phyloP scores from a whole-genome alignment of 2,329 filamentous ascomycete genomes.

The Epichloe baconii region DNA sequence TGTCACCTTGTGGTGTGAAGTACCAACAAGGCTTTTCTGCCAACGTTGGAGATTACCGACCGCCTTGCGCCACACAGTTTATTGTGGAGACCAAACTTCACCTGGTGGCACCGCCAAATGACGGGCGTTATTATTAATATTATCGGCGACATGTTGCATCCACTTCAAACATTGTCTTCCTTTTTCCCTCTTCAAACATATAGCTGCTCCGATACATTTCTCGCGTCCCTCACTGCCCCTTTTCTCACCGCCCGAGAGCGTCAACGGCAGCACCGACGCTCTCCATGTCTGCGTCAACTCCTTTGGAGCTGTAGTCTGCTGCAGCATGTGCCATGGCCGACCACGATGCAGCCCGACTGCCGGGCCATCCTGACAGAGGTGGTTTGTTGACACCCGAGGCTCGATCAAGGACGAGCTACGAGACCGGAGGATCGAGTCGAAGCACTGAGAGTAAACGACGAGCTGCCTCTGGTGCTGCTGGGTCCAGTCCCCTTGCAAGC shows the following conservation, averaged over 20 bases:
- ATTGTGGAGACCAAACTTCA: too few species aligned
- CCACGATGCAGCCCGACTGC: constrained; percentile 8
- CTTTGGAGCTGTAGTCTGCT: background rate
- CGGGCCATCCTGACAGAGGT: constrained; percentile 4
- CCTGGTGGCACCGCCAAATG: too few species aligned
- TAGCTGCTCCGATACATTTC: background rate
- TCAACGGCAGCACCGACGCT: background rate
- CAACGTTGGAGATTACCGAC: too few species aligned
- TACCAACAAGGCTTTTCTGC: too few species aligned
- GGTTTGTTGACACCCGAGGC: constrained; percentile 7
- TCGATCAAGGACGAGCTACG: constrained; percentile 19
- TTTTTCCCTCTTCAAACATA: background rate
- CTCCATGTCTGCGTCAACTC: constrained; percentile 1
- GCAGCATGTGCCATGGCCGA: constrained; percentile 14
- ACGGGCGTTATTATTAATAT: too few species aligned
- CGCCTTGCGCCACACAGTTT: too few species aligned
- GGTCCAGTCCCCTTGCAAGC: constrained; percentile 11
- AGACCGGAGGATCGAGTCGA: constrained; percentile 31
- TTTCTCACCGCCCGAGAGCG: background rate
- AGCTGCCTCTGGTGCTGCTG: constrained; percentile 10
- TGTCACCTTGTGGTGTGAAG: too few species aligned
- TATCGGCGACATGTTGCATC: background rate
- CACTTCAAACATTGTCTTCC: background rate
- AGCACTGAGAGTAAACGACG: background rate
- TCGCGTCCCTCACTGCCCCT: background rate